These are phyloP conservation scores for Seiridium cupressi DNA, from an alignment of 2,329 filamentous ascomycete genomes.

Conservation along the genomic window DNA sequence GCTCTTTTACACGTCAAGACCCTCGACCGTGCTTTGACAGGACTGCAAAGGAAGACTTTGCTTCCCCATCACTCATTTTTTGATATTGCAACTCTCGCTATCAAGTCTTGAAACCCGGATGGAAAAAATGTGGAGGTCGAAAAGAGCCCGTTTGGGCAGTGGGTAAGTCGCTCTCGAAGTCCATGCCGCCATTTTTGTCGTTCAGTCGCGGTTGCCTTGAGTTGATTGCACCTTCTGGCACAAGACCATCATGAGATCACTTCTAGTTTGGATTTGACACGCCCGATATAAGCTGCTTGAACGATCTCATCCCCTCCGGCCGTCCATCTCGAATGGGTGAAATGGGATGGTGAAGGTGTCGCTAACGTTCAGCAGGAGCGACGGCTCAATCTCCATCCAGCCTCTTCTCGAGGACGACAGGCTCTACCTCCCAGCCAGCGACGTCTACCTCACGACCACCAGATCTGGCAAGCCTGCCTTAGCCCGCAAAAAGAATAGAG, in stretches of 20 bases:
- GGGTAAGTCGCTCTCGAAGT: slow-evolving; percentile 4
- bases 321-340: too few relatives aligned
- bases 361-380: slow-evolving; percentile 7
- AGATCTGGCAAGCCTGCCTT: slow-evolving; percentile 22
- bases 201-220: background rate
- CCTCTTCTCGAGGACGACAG: slow-evolving; percentile 9
- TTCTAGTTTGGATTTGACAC: too few relatives aligned
- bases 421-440: slow-evolving; percentile 14
- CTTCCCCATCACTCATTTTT: too few relatives aligned
- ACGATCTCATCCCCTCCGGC: too few relatives aligned
- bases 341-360: background rate
- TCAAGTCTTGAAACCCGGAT: background rate
- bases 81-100: too few relatives aligned
- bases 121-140: slow-evolving; percentile 8
- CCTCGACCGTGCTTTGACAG: too few relatives aligned
- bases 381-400: background rate
- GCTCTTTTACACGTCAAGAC: too few relatives aligned
- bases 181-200: background rate
- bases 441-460: slow-evolving; percentile 21
- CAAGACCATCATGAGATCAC: background rate
- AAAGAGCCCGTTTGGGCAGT: background rate
- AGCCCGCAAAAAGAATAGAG: slow-evolving; percentile 21
- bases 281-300: too few relatives aligned
- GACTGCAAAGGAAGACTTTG: too few relatives aligned
- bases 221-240: background rate